phyloP scores from a whole-genome alignment of 2,329 filamentous ascomycete species.

The Stemphylium beticola region DNA sequence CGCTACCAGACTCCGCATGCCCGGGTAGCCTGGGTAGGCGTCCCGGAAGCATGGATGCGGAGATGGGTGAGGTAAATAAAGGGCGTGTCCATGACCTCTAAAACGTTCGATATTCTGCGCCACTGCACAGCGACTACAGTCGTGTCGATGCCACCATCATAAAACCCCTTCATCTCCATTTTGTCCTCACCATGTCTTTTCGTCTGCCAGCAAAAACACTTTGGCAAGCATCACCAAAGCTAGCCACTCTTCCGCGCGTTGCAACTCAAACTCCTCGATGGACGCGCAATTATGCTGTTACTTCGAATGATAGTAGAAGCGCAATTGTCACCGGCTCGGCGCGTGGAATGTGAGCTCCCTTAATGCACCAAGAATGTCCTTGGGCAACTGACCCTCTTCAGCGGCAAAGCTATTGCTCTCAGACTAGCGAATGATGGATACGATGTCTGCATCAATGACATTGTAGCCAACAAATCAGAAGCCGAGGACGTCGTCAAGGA shows the following conservation, averaged over 20 bases:
- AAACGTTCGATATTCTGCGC: background rate
- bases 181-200: conserved; percentile 27
- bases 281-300: conserved; percentile 34
- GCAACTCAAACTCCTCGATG: conserved; percentile 22
- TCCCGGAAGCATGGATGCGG: conserved; percentile 8
- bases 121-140: background rate
- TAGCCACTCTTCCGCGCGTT: conserved; percentile 17
- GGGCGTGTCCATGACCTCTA: conserved; percentile 3
- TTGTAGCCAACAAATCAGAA: conserved; percentile 58
- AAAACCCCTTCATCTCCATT: too few relatives aligned
- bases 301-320: conserved; percentile 33
- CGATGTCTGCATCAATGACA: conserved; percentile 69
- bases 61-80: conserved; percentile 7
- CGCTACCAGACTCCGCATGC: conserved; percentile 34
- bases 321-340: conserved; percentile 50
- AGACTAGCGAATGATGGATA: conserved; percentile 71
- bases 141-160: too few relatives aligned
- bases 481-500: conserved; percentile 62
- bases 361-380: background rate
- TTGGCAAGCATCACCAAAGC: conserved; percentile 27
- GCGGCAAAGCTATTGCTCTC: conserved; percentile 67
- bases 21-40: conserved; percentile 20
- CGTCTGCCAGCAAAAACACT: conserved; percentile 27
- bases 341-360: conserved; percentile 43
- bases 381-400: conserved; percentile 33